Conservation (phyloP, 306 rosid species). For the Citrullus amarus region DNA sequence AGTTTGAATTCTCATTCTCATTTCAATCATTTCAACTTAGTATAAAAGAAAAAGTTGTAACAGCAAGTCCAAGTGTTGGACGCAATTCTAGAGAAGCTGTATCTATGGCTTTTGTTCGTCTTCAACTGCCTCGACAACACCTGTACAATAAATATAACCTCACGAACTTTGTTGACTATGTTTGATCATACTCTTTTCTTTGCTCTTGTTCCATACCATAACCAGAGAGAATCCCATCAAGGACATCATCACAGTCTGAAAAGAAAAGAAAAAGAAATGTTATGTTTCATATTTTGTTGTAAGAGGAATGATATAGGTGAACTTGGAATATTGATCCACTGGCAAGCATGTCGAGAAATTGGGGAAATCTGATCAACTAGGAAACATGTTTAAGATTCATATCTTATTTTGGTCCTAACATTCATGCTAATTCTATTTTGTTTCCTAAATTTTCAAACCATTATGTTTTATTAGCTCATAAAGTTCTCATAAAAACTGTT, state of each 20-base stretch:
- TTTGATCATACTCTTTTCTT: constrained; percentile 19
- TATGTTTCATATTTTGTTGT: neutral
- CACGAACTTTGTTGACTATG: neutral
- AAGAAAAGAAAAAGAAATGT: neutral
- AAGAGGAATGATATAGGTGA: too few species aligned
- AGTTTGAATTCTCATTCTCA: too few species aligned
- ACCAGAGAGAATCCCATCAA: constrained; percentile 96
- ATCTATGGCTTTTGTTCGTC: neutral
- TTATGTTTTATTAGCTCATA: neutral
- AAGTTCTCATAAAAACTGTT: neutral
- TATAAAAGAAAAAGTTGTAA: neutral
- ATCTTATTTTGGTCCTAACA: neutral
- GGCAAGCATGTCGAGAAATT: neutral
- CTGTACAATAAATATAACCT: neutral
- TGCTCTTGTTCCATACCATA: constrained; percentile 61
- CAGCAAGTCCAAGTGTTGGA: neutral
- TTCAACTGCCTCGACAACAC: neutral
- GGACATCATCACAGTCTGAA: constrained; percentile 92
- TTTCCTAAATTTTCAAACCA: neutral
- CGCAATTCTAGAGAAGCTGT: neutral
- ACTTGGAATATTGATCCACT: too few species aligned
- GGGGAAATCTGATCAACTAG: neutral
- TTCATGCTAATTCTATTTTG: neutral
- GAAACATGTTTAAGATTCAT: neutral
- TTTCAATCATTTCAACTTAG: too few species aligned